Evolutionary conservation across 2,329 filamentous ascomycete genomes (phyloP).

Genomic region (Arthrobotrys entomopaga): DNA sequence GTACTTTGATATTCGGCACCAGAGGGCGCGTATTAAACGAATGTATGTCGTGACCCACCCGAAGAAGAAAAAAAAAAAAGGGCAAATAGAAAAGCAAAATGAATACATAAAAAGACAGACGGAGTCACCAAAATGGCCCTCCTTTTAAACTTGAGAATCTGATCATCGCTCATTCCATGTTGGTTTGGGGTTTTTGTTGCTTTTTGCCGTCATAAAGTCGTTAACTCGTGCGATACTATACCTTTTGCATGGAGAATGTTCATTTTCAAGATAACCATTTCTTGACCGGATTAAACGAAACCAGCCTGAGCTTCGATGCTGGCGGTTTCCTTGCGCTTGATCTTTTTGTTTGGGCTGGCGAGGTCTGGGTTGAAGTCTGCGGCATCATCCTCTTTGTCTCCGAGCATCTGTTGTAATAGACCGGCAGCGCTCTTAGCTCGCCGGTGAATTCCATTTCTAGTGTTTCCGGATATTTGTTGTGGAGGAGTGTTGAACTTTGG

Average conservation of each 20-base stretch:
- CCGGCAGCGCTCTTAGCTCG: slow-evolving; percentile 51
- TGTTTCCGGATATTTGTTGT: slow-evolving; percentile 46
- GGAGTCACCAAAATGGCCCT: slow-evolving; percentile 26
- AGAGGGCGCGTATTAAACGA: slow-evolving; percentile 29
- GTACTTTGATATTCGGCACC: slow-evolving; percentile 4
- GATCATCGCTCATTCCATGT: slow-evolving; percentile 43
- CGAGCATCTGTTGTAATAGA: slow-evolving; percentile 49
- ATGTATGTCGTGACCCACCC: slow-evolving; percentile 14
- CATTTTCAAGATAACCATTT: neutral
- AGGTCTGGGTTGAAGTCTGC: slow-evolving; percentile 46
- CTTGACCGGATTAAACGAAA: slow-evolving; percentile 28
- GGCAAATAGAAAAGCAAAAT: neutral
- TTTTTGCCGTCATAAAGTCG: slow-evolving; percentile 38
- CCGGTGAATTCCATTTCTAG: slow-evolving; percentile 45
- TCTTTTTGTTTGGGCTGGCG: slow-evolving; percentile 52
- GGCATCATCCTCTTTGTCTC: slow-evolving; percentile 35
- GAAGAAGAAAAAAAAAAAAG: neutral
- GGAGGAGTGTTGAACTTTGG: slow-evolving; percentile 55
- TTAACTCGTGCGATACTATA: slow-evolving; percentile 51
- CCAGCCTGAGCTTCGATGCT: slow-evolving; percentile 51
- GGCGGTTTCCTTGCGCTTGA: slow-evolving; percentile 49
- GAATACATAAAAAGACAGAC: slow-evolving; percentile 27
- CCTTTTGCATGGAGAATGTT: slow-evolving; percentile 20
- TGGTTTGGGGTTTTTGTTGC: slow-evolving; percentile 19
- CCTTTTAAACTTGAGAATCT: slow-evolving; percentile 21